These are phyloP conservation scores for Curvularia lunata DNA, from an alignment of 2,329 filamentous ascomycete species.

Conservation along the genomic window DNA sequence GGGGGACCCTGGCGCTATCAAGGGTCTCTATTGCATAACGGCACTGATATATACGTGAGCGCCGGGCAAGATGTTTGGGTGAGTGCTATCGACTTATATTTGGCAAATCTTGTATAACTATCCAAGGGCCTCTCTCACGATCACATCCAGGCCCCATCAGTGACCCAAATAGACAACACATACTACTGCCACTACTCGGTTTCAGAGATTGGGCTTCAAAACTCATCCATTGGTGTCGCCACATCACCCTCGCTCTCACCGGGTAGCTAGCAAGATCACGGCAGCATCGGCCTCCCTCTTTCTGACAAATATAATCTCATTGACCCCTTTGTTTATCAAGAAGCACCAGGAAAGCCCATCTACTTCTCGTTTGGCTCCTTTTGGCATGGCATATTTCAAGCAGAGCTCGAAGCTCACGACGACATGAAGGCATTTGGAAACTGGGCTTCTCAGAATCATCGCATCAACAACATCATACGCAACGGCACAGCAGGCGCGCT, in stretches of 20 bases:
- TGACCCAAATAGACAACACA: conserved; percentile 58
- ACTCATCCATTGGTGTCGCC: conserved; percentile 65
- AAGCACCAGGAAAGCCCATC: conserved; percentile 36
- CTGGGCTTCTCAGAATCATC: conserved; percentile 7
- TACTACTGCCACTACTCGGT: conserved; percentile 70
- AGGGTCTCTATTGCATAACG: conserved; percentile 52
- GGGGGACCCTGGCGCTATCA: conserved; percentile 56
- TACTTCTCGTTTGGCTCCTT: conserved; percentile 70
- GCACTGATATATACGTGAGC: conserved; percentile 51
- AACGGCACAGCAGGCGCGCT: conserved; percentile 29
- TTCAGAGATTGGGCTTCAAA: conserved; percentile 63
- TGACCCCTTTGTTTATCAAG: conserved; percentile 55
- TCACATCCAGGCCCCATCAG: conserved; percentile 64
- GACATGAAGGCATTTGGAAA: conserved; percentile 16
- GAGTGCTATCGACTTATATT: not conserved
- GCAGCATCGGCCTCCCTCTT: conserved; percentile 52
- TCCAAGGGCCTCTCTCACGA: conserved; percentile 1
- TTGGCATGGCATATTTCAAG: conserved; percentile 70
- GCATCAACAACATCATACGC: conserved; percentile 25
- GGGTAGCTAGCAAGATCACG: conserved; percentile 66
- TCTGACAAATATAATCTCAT: conserved; percentile 56
- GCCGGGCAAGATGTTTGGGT: conserved; percentile 58
- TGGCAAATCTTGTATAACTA: not conserved
- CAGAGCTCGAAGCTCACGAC: conserved; percentile 49
- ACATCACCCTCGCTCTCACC: conserved; percentile 56